phyloP scores from a whole-genome alignment of 1,139 yeast genomes.

The Arxiozyma bovina region DNA sequence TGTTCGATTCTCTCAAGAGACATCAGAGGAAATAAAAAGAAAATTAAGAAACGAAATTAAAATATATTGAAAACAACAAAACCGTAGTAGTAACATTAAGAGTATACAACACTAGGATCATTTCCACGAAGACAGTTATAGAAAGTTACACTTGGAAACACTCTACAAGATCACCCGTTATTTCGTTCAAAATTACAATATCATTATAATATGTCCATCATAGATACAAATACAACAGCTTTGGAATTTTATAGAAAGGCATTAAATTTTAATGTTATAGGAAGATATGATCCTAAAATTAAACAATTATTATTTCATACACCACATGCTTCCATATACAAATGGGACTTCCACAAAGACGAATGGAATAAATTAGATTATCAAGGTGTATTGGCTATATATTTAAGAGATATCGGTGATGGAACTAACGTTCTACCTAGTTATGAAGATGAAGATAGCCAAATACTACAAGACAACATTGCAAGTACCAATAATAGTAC shows the following conservation, averaged over 20 bases:
- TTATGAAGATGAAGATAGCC: constrained; percentile 13
- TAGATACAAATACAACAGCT: constrained; percentile 1
- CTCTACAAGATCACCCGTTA: not conserved
- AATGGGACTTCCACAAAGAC: constrained; percentile 52
- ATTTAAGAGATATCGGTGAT: constrained; percentile 46
- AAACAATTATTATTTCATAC: constrained; percentile 67
- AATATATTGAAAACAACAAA: too few relatives aligned
- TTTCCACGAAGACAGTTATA: too few relatives aligned
- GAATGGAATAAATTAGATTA: constrained; percentile 73
- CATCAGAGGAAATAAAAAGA: too few relatives aligned
- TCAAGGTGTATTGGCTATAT: constrained; percentile 63
- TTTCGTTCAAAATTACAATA: too few relatives aligned
- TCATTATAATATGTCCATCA: not conserved
- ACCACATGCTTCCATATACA: constrained; percentile 61
- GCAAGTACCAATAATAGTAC: not conserved
- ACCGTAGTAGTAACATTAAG: too few relatives aligned
- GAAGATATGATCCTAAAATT: constrained; percentile 73
- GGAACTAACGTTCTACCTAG: constrained; percentile 16
- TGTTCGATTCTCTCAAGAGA: too few relatives aligned
- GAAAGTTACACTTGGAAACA: not conserved
- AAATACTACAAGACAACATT: constrained; percentile 1
- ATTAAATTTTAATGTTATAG: constrained; percentile 70
- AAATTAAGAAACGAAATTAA: too few relatives aligned
- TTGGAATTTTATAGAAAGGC: constrained; percentile 56
- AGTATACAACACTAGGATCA: too few relatives aligned